These are phyloP conservation scores for Mortierella polycephala DNA, from an alignment of 371 early-diverging fungal genomes.

Conservation along the genomic window DNA sequence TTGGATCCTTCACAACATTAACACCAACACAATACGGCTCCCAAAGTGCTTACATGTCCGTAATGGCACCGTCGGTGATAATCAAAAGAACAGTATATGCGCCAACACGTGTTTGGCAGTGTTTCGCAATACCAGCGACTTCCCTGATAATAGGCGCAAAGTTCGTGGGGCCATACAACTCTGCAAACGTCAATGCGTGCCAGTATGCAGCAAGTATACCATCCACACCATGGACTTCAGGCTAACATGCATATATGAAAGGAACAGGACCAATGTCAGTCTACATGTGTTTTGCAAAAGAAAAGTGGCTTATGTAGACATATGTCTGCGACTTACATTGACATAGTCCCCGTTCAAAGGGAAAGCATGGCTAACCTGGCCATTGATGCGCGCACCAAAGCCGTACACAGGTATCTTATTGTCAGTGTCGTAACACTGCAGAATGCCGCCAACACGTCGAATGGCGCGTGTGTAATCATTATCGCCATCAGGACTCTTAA, in stretches of 20 bases:
- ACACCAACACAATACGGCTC: too few relatives aligned
- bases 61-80: slow-evolving; percentile 43
- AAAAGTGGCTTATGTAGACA: neutral
- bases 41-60: slow-evolving; percentile 19
- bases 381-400: slow-evolving; percentile 61
- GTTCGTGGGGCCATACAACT: slow-evolving; percentile 65
- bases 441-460: slow-evolving; percentile 55
- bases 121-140: slow-evolving; percentile 21
- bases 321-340: slow-evolving; percentile 18
- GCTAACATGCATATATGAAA: slow-evolving; percentile 22
- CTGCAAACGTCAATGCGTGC: slow-evolving; percentile 41
- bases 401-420: slow-evolving; percentile 57
- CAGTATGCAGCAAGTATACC: slow-evolving; percentile 59
- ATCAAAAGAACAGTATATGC: slow-evolving; percentile 34
- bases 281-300: too few relatives aligned
- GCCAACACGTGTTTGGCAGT: neutral
- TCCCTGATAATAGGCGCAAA: slow-evolving; percentile 56
- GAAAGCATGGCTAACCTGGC: slow-evolving; percentile 55
- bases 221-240: slow-evolving; percentile 59
- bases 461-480: slow-evolving; percentile 62
- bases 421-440: slow-evolving; percentile 53
- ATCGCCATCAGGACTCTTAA: slow-evolving; percentile 23
- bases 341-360: slow-evolving; percentile 55
- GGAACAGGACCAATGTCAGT: too few relatives aligned
- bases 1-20: too few relatives aligned